A percentile compares a stretch with the other conserved stretches of the same genome.
phyloP scores from a whole-genome alignment of 2,329 filamentous ascomycete species.

The Taxawa tesnikishii region DNA sequence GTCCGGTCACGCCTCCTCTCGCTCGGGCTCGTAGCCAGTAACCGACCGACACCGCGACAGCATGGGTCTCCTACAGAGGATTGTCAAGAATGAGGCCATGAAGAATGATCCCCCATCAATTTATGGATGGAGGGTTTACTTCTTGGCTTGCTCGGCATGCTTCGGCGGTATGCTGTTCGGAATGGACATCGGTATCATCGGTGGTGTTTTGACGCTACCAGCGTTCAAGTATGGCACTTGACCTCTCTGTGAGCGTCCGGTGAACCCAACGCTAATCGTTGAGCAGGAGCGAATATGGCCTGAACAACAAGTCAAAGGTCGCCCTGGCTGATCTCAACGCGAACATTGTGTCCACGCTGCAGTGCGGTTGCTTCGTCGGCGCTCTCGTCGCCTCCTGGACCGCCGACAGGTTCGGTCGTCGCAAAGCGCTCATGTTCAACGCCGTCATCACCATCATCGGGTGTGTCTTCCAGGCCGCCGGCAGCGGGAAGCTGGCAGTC shows the following conservation, averaged over 20 bases:
- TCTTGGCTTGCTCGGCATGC: constrained; percentile 51
- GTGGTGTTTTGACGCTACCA: constrained; percentile 51
- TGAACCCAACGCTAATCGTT: no score
- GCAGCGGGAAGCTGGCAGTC: constrained; percentile 45
- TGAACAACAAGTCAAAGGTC: constrained; percentile 25
- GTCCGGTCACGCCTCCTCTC: no score
- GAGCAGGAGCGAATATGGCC: no score
- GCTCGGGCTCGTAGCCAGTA: no score
- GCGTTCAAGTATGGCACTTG: constrained; percentile 38
- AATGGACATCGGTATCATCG: constrained; percentile 55
- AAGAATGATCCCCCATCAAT: constrained; percentile 53
- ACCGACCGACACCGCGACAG: no score
- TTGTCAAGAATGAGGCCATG: constrained; percentile 62
- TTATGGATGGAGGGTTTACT: constrained; percentile 58
- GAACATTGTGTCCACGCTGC: constrained; percentile 60
- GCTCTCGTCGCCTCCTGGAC: constrained; percentile 46
- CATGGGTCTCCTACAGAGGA: constrained; percentile 35
- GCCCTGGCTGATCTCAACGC: constrained; percentile 44
- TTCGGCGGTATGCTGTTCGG: constrained; percentile 61
- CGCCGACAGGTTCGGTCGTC: constrained; percentile 45
- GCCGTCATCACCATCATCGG: constrained; percentile 48
- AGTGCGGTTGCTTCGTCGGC: constrained; percentile 56
- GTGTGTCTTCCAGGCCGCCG: constrained; percentile 51
- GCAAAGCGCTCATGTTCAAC: constrained; percentile 40
- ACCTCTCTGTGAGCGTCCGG: no score